Percentiles rank a stretch among this genome's conserved stretches.
Evolutionary conservation across 2,329 filamentous ascomycete species (phyloP).

Genomic region (Apiospora sp.): DNA sequence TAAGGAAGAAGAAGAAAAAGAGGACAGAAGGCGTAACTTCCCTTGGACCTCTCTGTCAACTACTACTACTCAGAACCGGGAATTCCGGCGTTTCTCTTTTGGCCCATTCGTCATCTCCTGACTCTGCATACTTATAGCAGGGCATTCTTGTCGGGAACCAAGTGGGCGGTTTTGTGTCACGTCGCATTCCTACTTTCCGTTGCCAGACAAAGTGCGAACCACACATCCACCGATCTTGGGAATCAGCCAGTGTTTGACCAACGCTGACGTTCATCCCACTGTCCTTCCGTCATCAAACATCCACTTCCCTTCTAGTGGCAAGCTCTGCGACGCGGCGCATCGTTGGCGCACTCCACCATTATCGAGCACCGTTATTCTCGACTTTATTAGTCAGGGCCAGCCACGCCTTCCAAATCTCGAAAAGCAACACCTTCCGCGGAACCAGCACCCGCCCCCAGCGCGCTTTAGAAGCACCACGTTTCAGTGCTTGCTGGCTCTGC

Average conservation of each 20-base stretch:
- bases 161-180: not conserved
- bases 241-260: conserved; percentile 12
- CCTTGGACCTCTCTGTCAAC: not conserved
- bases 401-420: conserved; percentile 16
- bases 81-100: not conserved
- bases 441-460: not conserved
- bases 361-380: conserved; percentile 5
- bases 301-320: conserved; percentile 18
- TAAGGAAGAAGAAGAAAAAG: not conserved
- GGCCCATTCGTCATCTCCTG: not conserved
- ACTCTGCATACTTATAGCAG: not conserved
- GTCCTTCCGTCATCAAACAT: conserved; percentile 14
- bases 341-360: conserved; percentile 10
- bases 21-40: not conserved
- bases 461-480: conserved; percentile 14
- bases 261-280: not conserved
- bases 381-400: conserved; percentile 9
- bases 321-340: conserved; percentile 12
- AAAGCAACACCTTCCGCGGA: not conserved
- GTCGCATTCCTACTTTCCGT: not conserved
- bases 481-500: conserved; percentile 6
- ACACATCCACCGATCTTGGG: conserved; percentile 1
- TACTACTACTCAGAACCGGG: not conserved
- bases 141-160: not conserved
- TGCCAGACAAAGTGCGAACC: not conserved